phyloP scores from a whole-genome alignment of 75 land plant genomes.

The Pinus taeda region DNA sequence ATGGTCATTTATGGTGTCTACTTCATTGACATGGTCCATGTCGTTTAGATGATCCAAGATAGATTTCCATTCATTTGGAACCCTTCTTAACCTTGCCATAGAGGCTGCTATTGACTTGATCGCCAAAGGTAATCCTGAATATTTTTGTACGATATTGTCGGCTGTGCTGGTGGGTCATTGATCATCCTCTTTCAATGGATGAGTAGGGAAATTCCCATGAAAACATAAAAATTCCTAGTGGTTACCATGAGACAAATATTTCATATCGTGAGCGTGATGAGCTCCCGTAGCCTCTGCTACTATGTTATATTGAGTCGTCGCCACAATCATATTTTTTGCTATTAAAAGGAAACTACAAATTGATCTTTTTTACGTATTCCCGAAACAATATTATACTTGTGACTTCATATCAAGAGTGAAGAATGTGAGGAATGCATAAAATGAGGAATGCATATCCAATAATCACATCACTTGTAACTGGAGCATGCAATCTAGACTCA shows the following conservation, averaged over 20 bases:
- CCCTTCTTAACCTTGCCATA: not conserved
- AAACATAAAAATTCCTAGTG: not conserved
- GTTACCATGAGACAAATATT: not conserved
- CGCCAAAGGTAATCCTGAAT: not conserved
- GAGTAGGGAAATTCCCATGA: not conserved
- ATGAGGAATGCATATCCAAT: no score
- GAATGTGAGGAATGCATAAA: no score
- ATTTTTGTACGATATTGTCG: not conserved
- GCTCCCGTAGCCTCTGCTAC: not conserved
- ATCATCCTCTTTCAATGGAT: not conserved
- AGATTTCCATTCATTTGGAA: not conserved
- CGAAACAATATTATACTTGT: no score
- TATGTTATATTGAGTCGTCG: not conserved
- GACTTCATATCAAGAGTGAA: no score
- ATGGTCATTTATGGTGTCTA: not conserved
- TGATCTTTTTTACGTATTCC: not conserved
- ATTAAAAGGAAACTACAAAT: not conserved
- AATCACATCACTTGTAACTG: no score
- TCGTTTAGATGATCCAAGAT: not conserved
- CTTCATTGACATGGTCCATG: no score
- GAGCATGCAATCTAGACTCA: no score
- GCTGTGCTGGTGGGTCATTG: not conserved
- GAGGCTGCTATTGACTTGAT: not conserved
- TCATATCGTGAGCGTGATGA: not conserved
- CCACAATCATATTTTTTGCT: not conserved